Evolutionary conservation across 176 grass and related monocot species (phyloP), one percentile per base, ranked within the genome.

Genomic region (Triticum dicoccoides): DNA sequence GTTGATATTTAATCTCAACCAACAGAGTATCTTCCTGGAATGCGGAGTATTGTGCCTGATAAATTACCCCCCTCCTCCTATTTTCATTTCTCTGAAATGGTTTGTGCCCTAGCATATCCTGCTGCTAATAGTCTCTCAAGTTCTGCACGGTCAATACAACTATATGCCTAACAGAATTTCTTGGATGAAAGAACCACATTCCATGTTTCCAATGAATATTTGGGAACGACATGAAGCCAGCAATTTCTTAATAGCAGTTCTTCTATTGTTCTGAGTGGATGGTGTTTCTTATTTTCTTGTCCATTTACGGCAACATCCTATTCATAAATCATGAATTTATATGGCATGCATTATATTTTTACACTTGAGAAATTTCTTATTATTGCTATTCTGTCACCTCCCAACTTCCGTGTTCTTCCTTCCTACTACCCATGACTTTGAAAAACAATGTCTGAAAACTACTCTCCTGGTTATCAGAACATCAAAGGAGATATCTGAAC

Each of bases 401-500:
- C 0, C 58, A 12, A 47, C 23, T 75, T 8, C 4, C 1, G 30
- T 76, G 56, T 32, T 61, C 17, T 14, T 84, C 59, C 39, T 65
- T 20, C 47, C 21, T 45, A 72, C 72, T 42, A 66, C 30, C 1
- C 32, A 76, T 80, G 52, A 65, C 17, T 85, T 79, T 83, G 41
- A 37, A 20, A 47, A 61, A 13, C 29, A 61, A 23, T 91, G 66
- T 77, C 21, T 89, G 61, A 79, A 76, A 89, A 45, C 11, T 78
- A 44, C 3, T 79, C 62, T 88, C 56, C 42, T 88, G 20, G 8
- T 80, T 88, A 65, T 76, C 84, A 98, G 96, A 89, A 98, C 96
- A 85, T 95, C 96, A 27, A 95, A 92, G 85, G 96, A 98, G 70
- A 98, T 98, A 89, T 98, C 96, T 37, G 88, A 94, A 79, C 93